A percentile compares a stretch with the other conserved stretches of the same genome.
Conservation (phyloP, 2,329 filamentous ascomycete species). For the Aspergillus pseudoterreus region DNA sequence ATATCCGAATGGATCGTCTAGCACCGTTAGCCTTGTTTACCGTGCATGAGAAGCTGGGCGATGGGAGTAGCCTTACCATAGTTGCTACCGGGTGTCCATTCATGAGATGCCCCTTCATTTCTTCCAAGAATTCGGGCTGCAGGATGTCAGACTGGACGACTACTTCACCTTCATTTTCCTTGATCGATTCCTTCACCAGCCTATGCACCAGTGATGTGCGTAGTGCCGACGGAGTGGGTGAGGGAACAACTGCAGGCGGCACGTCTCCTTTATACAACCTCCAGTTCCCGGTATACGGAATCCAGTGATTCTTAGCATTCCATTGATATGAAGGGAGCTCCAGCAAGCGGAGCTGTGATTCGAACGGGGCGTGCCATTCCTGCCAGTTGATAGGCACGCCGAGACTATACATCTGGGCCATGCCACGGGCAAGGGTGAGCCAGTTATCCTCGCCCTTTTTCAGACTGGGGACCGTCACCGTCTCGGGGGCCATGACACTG, state of each 20-base stretch:
- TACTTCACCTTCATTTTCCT: conserved; percentile 21
- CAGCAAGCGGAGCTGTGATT: conserved; percentile 55
- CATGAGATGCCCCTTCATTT: conserved; percentile 43
- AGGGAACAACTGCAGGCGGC: background rate
- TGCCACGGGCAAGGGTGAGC: conserved; percentile 60
- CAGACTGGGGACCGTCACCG: conserved; percentile 57
- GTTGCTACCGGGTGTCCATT: conserved; percentile 42
- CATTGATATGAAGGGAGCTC: conserved; percentile 65
- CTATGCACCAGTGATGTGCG: conserved; percentile 21
- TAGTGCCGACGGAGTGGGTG: conserved; percentile 2
- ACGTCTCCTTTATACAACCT: conserved; percentile 57
- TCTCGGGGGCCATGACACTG: conserved; percentile 57
- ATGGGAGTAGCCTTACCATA: conserved; percentile 35
- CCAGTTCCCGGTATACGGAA: conserved; percentile 70
- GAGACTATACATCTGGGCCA: conserved; percentile 55
- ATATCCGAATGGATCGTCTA: conserved; percentile 24
- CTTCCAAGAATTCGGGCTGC: conserved; percentile 34
- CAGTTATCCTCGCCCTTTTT: conserved; percentile 61
- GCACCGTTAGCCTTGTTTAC: background rate
- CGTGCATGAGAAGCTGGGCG: background rate
- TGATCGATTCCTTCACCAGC: conserved; percentile 30
- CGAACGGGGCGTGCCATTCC: conserved; percentile 63
- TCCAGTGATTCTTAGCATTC: conserved; percentile 70
- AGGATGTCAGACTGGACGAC: conserved; percentile 39
- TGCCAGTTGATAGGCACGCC: conserved; percentile 67